phyloP scores from a whole-genome alignment of 768 basidiomycete genomes.

The Asterophora lycoperdoides region DNA sequence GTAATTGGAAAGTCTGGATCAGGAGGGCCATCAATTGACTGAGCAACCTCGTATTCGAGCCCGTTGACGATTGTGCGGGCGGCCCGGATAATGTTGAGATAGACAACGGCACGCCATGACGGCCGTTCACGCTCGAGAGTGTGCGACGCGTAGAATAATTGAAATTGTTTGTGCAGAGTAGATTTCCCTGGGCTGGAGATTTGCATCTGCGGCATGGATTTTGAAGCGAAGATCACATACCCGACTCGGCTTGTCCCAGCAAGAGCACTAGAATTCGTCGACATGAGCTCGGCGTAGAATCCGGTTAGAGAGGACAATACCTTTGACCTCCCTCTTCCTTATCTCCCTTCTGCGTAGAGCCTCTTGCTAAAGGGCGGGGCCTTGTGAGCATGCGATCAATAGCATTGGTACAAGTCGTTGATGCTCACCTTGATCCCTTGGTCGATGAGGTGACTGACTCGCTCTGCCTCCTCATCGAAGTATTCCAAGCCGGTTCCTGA shows the following conservation, averaged over 20 bases:
- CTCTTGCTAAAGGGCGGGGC: slow-evolving; percentile 8
- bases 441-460: slow-evolving; percentile 14
- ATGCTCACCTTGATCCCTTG: slow-evolving; percentile 14
- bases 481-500: slow-evolving; percentile 4
- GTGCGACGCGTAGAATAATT: slow-evolving; percentile 16
- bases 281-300: neutral
- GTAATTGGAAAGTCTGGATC: slow-evolving; percentile 10
- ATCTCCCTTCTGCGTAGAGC: slow-evolving; percentile 10
- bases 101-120: slow-evolving; percentile 15
- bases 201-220: neutral
- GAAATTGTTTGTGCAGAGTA: slow-evolving; percentile 18
- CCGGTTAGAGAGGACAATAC: slow-evolving; percentile 1
- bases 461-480: slow-evolving; percentile 10
- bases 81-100: slow-evolving; percentile 16
- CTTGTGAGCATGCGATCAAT: neutral
- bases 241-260: slow-evolving; percentile 17
- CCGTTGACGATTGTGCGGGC: slow-evolving; percentile 12
- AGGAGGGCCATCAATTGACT: slow-evolving; percentile 11
- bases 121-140: slow-evolving; percentile 16
- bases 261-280: slow-evolving; percentile 8
- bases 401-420: neutral
- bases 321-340: slow-evolving; percentile 12
- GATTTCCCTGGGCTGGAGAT: slow-evolving; percentile 13
- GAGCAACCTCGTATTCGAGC: slow-evolving; percentile 6
- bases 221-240: neutral